A percentile compares a stretch with the other conserved stretches of the same genome.
Evolutionary conservation across 73 alveolate species (phyloP).

Genomic region (Stentor coeruleus): DNA sequence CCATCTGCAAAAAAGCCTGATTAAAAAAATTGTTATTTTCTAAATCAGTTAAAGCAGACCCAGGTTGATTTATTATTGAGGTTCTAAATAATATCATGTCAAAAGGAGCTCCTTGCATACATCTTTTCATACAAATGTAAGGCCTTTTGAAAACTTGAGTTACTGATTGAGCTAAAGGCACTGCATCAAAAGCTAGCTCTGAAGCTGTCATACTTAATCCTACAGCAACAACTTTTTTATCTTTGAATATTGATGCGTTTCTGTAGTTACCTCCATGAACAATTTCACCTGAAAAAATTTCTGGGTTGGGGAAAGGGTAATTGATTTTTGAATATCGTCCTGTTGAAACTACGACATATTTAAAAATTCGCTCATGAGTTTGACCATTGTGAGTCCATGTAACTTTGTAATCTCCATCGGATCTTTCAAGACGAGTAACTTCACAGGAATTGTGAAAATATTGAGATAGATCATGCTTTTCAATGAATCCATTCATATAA

Average conservation of each 20-base stretch:
- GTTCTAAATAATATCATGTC: not conserved
- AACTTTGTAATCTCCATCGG: not conserved
- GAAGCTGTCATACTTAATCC: not conserved
- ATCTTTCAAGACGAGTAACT: not conserved
- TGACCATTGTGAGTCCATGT: not conserved
- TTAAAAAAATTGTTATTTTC: no score
- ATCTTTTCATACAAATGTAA: not conserved
- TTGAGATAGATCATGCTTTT: not conserved
- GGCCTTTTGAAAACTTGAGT: not conserved
- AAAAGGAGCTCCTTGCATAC: not conserved
- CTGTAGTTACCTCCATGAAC: not conserved
- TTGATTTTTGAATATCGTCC: conserved; percentile 12
- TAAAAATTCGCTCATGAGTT: not conserved
- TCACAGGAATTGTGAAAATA: conserved; percentile 5
- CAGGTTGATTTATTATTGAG: not conserved
- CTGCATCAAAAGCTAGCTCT: not conserved
- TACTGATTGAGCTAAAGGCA: not conserved
- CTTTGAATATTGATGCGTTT: not conserved
- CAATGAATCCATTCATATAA: not conserved
- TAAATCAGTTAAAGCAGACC: not conserved
- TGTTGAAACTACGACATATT: not conserved
- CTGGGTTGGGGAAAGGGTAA: not conserved
- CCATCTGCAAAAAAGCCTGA: not conserved
- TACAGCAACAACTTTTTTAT: not conserved
- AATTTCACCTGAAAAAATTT: not conserved